Conservation (phyloP, 306 rosid genomes). For the Alnus glutinosa region DNA sequence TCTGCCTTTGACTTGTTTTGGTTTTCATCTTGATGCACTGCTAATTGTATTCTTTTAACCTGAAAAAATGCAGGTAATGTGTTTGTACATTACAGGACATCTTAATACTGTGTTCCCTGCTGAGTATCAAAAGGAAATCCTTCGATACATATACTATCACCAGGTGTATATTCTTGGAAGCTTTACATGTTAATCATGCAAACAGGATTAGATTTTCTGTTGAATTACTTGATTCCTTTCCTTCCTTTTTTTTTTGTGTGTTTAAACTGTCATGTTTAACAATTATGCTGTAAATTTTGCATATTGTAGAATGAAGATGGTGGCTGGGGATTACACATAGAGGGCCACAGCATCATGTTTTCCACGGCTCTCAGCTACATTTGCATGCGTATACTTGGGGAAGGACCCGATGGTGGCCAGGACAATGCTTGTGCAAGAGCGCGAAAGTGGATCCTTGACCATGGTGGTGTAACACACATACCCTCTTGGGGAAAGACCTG, state of each 20-base stretch:
- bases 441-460: constrained; percentile 18
- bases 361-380: constrained; percentile 2
- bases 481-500: constrained; percentile 25
- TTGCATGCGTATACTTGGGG: constrained; percentile 19
- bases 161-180: neutral
- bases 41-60: neutral
- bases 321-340: constrained; percentile 9
- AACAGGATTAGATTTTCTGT: no score
- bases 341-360: constrained; percentile 16
- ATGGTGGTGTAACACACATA: constrained; percentile 14
- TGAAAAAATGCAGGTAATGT: constrained; percentile 48
- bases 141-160: constrained; percentile 34
- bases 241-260: neutral
- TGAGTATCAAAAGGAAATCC: constrained; percentile 58
- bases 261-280: no score
- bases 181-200: no score
- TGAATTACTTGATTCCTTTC: no score
- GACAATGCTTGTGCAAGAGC: constrained; percentile 11
- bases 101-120: constrained; percentile 43
- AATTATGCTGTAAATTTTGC: neutral
- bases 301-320: constrained; percentile 25
- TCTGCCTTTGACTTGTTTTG: no score
- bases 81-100: constrained; percentile 57
- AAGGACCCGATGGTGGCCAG: neutral
- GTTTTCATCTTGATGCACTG: no score